These are phyloP conservation scores for Lumnitzera racemosa DNA, from an alignment of 345 rosid genomes.

Conservation along the genomic window DNA sequence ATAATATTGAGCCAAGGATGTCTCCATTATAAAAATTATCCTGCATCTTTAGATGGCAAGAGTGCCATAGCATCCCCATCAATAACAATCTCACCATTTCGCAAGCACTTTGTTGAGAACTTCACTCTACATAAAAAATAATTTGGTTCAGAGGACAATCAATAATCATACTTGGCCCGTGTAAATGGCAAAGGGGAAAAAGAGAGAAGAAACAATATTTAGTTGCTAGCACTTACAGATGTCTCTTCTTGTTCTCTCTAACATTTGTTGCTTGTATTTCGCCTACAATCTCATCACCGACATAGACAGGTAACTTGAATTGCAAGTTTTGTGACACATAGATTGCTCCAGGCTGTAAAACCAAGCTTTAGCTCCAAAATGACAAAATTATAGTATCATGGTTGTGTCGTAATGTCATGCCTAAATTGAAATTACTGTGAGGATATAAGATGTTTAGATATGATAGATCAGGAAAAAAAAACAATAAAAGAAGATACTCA, in stretches of 20 bases:
- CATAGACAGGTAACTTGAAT: slow-evolving; percentile 65
- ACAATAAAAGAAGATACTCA: too few relatives aligned
- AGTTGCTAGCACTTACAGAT: slow-evolving; percentile 38
- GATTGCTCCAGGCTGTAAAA: slow-evolving; percentile 71
- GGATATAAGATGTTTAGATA: too few relatives aligned
- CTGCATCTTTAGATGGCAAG: slow-evolving; percentile 38
- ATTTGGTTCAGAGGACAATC: not conserved
- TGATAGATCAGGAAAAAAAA: too few relatives aligned
- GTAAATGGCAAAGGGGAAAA: not conserved
- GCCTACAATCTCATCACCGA: slow-evolving; percentile 59
- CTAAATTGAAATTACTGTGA: too few relatives aligned
- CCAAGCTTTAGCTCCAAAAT: not conserved
- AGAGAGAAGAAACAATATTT: not conserved
- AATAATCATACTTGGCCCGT: not conserved
- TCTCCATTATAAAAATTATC: not conserved
- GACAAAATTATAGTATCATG: not conserved
- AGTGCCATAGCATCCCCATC: slow-evolving; percentile 74
- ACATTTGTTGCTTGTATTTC: slow-evolving; percentile 42
- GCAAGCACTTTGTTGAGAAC: slow-evolving; percentile 71
- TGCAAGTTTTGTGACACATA: slow-evolving; percentile 76
- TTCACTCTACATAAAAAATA: slow-evolving; percentile 39
- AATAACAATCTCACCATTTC: slow-evolving; percentile 43
- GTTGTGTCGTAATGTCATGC: too few relatives aligned
- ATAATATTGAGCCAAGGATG: too few relatives aligned
- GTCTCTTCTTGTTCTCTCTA: slow-evolving; percentile 51